Base-by-base conservation (phyloP, 106 monocot species). In the Dioscorea alata region DNA sequence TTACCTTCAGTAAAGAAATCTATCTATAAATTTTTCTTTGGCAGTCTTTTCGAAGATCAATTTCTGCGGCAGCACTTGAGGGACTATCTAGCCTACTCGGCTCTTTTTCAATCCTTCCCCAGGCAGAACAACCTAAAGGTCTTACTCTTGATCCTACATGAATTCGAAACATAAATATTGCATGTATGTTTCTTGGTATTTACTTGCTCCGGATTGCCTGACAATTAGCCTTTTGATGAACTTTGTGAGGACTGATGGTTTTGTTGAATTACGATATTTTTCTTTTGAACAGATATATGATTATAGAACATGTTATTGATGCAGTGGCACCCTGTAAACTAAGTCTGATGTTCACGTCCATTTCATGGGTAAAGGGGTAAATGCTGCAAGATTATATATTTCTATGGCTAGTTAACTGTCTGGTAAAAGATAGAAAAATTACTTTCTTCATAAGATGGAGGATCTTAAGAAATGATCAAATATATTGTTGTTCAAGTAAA, bases 21-120 rank as follows among this genome's bases (percentile, higher is more conserved):
- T 42, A 42, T 42, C 9, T 42, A 42, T 42, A 42, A 6, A 42
- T 42, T 42, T 42, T 4, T 48, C 74, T 69, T 25, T 20, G 86
- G 48, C 74, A 93, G 93, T 23, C 61, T 67, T 69, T 75, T 59
- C 79, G 80, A 70, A 84, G 93, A 67, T 86, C 93, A 32, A 82
- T 79, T 16, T 84, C 89, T 13, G 86, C 82, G 82, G 64, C 82
- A 60, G 73, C 89, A 68, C 74, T 93, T 50, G 86, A 84, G 81
- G 82, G 65, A 57, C 66, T 93, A 69, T 86, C 89, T 78, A 69
- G 73, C 84, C 66, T 89, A 68, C 59, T 93, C 68, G 93, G 81
- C 70, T 89, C 93, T 22, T 75, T 93, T 71, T 84, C 86, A 2
- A 68, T 86, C 33, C 75, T 89, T 65, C 68, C 79, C 20, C 79